Evolutionary conservation across 2,329 filamentous ascomycete genomes (phyloP).

Genomic region (Zymoseptoria tritici): DNA sequence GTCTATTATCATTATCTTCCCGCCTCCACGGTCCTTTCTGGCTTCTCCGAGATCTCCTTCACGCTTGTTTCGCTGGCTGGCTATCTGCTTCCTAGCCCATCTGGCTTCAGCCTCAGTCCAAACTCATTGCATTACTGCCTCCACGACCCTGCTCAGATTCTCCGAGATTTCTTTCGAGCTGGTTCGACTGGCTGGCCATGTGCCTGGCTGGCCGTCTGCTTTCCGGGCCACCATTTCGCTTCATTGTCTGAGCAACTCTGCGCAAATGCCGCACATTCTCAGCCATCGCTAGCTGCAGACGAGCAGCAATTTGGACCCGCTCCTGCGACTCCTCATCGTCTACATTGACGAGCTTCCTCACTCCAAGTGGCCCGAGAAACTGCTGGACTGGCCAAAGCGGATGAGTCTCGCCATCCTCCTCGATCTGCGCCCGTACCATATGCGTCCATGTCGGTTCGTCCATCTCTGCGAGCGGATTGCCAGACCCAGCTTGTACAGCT

Average conservation of each 20-base stretch:
- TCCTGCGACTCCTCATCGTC: neutral
- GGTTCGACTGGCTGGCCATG: neutral
- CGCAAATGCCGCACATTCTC: neutral
- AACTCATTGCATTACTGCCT: neutral
- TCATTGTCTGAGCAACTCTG: neutral
- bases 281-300: neutral
- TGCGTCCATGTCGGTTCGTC: neutral
- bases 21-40: neutral
- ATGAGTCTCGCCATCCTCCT: neutral
- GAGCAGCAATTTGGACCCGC: neutral
- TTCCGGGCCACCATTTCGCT: neutral
- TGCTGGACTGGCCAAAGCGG: constrained; percentile 1
- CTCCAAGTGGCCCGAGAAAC: neutral
- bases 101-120: no score
- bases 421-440: neutral
- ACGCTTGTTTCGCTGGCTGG: neutral
- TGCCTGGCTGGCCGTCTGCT: neutral
- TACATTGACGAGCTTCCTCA: neutral
- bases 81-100: neutral
- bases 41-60: neutral
- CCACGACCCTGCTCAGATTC: neutral
- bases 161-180: neutral
- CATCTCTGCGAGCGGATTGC: neutral
- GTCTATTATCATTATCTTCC: neutral
- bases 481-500: neutral